Evolutionary conservation across 2,329 filamentous ascomycete species (phyloP).

Genomic region (Trichoderma endophyticum): DNA sequence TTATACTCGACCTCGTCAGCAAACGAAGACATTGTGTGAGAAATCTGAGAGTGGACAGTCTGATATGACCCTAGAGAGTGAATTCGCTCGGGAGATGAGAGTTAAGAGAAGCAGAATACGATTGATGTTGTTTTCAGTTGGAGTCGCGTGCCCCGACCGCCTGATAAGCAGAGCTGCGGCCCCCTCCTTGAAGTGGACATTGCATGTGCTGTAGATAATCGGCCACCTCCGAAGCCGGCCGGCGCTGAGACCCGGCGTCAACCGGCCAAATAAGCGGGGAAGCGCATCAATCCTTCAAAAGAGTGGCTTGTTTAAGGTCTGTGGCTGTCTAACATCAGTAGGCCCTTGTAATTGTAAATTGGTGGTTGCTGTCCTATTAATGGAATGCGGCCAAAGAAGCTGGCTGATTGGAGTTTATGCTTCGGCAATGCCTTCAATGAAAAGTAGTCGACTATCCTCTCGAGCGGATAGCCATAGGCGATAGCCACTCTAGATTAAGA

Average conservation of each 20-base stretch:
- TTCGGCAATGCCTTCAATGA: background rate
- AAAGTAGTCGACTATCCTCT: background rate
- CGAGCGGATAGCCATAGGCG: background rate
- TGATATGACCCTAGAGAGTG: background rate
- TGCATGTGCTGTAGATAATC: constrained; percentile 18
- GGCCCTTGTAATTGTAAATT: background rate
- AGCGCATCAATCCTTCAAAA: background rate
- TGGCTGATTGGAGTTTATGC: background rate
- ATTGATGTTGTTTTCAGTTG: background rate
- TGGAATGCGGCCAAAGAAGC: background rate
- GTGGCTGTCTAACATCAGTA: background rate
- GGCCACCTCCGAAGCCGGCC: constrained; percentile 33
- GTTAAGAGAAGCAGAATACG: background rate
- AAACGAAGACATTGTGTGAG: constrained; percentile 34
- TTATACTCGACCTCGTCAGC: constrained; percentile 51
- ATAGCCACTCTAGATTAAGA: background rate
- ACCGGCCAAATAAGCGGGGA: constrained; percentile 12
- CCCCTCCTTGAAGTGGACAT: constrained; percentile 21
- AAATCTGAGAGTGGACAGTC: background rate
- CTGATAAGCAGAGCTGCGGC: background rate
- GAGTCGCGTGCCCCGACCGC: background rate
- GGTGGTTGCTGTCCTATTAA: background rate
- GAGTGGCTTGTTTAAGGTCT: background rate
- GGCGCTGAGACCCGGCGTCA: constrained; percentile 14
- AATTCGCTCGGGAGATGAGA: background rate